A percentile compares a stretch with the other conserved stretches of the same genome.
phyloP scores from a whole-genome alignment of 164 flowering plant species.

The Litsea cubeba region DNA sequence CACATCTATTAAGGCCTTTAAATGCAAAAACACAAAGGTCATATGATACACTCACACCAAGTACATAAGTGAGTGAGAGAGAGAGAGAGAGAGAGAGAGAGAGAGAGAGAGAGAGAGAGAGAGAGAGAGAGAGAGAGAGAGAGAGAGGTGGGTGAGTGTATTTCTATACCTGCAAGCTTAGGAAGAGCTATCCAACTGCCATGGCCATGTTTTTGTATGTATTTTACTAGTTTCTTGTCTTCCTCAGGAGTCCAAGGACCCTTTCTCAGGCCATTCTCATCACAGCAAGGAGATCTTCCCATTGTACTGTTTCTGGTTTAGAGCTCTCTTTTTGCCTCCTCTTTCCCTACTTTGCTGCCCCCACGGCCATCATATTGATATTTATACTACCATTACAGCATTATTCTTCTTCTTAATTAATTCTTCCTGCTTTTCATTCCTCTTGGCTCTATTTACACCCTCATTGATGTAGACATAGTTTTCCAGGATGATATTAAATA shows the following conservation, averaged over 20 bases:
- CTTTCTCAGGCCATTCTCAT: conserved; percentile 57
- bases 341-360: no score
- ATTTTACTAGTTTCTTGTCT: conserved; percentile 45
- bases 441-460: no score
- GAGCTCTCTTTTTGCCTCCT: no score
- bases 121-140: no score
- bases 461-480: no score
- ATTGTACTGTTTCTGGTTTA: conserved; percentile 11
- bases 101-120: not conserved
- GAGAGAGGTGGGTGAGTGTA: not conserved
- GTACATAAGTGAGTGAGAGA: not conserved
- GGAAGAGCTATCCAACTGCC: conserved; percentile 73
- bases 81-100: not conserved
- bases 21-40: not conserved
- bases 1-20: conserved; percentile 66
- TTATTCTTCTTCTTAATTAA: no score
- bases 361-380: no score
- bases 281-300: conserved; percentile 58
- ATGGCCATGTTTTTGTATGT: conserved; percentile 52
- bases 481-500: no score
- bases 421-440: no score
- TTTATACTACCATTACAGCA: no score
- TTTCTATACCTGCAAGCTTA: conserved; percentile 44
- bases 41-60: not conserved
- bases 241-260: conserved; percentile 73